Base-by-base conservation (phyloP, 1,284 basidiomycete genomes). In the Rhodotorula sp. region DNA sequence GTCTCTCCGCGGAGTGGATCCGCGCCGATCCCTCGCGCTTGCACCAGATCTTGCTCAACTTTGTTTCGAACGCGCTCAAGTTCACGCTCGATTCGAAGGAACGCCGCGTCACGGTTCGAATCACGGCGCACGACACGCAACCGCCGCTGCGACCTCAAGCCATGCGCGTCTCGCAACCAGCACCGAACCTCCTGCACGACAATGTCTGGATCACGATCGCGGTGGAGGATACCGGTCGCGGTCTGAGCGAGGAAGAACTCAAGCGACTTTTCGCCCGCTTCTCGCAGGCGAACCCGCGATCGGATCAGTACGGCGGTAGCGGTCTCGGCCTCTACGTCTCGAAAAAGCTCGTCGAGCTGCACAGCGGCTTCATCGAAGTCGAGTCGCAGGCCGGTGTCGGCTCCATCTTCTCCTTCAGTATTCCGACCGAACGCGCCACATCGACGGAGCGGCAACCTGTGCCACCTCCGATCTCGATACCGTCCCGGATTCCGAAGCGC, bases 41-140 rank as follows among this genome's bases (percentile, higher is more conserved):
- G 5, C 68, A 71, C 10, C 77, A 78, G 38, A 70, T 75, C 62
- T 64, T 78, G 16, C 69, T 77, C 61, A 78, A 78, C 60, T 69
- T 78, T n/a, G 62, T 78, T 49, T 65, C 71, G 26, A 78, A 77
- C 56, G 70, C 71, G 10, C 50, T 62, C 62, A 62, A 62, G 50
- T 74, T 67, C 56, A 75, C 74, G 1, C 31, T 63, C 55, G 74
- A 73, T 12, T 54, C 67, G 21, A 31, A 50, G 16, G 26, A 47
- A 15, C 64, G 67, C 14, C 60, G 57, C 18, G 67, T 75, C 64
- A 47, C 31, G 10, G 66, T 73, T 1, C 63, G 62, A 14, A 47
- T 75, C 64, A 55, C 63, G 16, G 74, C 71, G 0, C 67, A 56
- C 59, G 38, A 60, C 28, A 23, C 23, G 2, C 55, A 56, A 12